These are phyloP conservation scores for Kluyveromyces dobzhanskii DNA, from an alignment of 805 yeast species.

Conservation along the genomic window DNA sequence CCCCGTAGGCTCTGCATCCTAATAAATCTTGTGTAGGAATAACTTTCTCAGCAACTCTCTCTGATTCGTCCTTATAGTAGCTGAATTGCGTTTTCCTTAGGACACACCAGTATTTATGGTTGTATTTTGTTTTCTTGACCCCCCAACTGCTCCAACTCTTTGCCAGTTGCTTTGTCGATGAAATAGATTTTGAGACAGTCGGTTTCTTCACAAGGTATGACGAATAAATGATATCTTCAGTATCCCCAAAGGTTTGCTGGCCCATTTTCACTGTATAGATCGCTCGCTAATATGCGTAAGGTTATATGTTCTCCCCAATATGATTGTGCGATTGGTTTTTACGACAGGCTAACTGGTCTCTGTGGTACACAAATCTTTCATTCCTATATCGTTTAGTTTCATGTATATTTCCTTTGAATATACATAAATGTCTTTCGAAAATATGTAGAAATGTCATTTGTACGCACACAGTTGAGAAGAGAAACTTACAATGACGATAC, in stretches of 20 bases:
- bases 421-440: too few relatives aligned
- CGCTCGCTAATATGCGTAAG: too few relatives aligned
- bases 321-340: too few relatives aligned
- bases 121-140: slow-evolving; percentile 3
- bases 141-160: slow-evolving; percentile 3
- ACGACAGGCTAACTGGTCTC: too few relatives aligned
- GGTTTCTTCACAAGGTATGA: slow-evolving; percentile 8
- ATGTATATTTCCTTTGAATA: too few relatives aligned
- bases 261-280: background rate
- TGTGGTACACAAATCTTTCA: too few relatives aligned
- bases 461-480: too few relatives aligned
- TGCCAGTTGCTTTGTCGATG: slow-evolving; percentile 2
- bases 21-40: slow-evolving; percentile 12
- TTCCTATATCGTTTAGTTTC: too few relatives aligned
- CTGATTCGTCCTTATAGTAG: slow-evolving; percentile 18
- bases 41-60: slow-evolving; percentile 16
- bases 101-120: slow-evolving; percentile 18
- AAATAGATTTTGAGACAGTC: slow-evolving; percentile 1
- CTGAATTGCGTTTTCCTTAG: slow-evolving; percentile 17
- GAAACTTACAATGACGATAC: too few relatives aligned
- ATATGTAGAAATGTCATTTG: too few relatives aligned
- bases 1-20: slow-evolving; percentile 8
- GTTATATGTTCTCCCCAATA: too few relatives aligned
- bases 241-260: background rate
- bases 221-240: slow-evolving; percentile 7